Base-by-base conservation (phyloP, 140 eudicot species). In the Oenanthe javanica region DNA sequence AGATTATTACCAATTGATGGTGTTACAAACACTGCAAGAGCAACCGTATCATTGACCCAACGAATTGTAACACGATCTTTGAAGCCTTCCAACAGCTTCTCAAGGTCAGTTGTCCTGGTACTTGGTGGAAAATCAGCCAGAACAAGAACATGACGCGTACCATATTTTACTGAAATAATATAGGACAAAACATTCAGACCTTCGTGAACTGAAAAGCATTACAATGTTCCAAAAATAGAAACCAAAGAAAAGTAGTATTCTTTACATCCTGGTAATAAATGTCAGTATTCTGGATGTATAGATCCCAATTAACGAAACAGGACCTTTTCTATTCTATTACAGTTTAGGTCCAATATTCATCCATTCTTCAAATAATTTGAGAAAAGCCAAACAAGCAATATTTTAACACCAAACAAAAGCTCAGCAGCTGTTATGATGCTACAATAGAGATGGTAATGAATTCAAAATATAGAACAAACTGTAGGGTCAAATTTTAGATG, bases 141-240 rank as follows among this genome's bases (percentile, higher is more conserved):
- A 85, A 95, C 96, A 84, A 95, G 90, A 79, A 83, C 97, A 87
- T 93, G 99, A 25, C 86, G 88, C 50, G 98, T 95, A 46, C 99
- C 99, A 76, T 91, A 91, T 49, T 79, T 82, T 48, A 86, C 98
- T 90, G 89, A 82, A 84, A 84, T 42, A 36, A 77, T 49, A 72
- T 38, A 81, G 72, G 61, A 52, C 11, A 27, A 36, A 70, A 52
- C 6, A 27, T 36, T 83, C 78, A 80, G 48, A 47, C 45, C 59
- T 16, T 40, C 77, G 43, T 15, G 46, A 15, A 67, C 59, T 61
- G 16, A 15, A 42, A 9, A 38, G 50, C 46, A 67, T 67, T 3
- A 66, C 45, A 27, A 27, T 27, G 19, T 27, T 78, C 25, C 40
- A 18, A 74, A 54, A 4, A 47, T 59, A 4, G 45, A 50, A 81